phyloP scores from a whole-genome alignment of 2,329 filamentous ascomycete genomes.

The Alternaria hordeiaustralica region DNA sequence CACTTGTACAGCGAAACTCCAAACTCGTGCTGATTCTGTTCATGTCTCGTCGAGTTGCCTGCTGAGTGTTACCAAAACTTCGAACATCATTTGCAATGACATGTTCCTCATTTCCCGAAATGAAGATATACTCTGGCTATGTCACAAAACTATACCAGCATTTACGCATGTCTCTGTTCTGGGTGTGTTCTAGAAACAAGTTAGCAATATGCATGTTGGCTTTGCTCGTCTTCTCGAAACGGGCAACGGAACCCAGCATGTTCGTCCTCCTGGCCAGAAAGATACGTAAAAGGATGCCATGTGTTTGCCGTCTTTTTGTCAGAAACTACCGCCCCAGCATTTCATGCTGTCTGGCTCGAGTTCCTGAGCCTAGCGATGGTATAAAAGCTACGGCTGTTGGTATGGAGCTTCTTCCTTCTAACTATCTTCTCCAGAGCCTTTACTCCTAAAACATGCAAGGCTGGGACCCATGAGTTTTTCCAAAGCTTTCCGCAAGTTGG shows the following conservation, averaged over 20 bases:
- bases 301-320: no score
- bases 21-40: rapidly evolving
- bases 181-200: background rate
- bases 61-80: background rate
- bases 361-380: background rate
- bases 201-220: background rate
- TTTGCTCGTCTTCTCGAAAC: background rate
- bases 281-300: background rate
- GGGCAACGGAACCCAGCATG: background rate
- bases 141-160: rapidly evolving
- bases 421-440: background rate
- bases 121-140: background rate
- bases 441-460: rapidly evolving
- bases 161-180: background rate
- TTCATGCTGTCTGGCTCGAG: background rate
- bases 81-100: rapidly evolving
- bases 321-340: no score
- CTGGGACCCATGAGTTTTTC: background rate
- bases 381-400: background rate
- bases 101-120: background rate
- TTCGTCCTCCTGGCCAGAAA: background rate
- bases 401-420: background rate
- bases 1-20: background rate
- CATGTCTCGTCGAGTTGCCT: background rate
- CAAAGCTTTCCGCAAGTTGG: background rate